Percentiles rank a stretch among this genome's conserved stretches.
phyloP scores from a whole-genome alignment of 176 grass and related monocot species.

The Raddia guianensis region DNA sequence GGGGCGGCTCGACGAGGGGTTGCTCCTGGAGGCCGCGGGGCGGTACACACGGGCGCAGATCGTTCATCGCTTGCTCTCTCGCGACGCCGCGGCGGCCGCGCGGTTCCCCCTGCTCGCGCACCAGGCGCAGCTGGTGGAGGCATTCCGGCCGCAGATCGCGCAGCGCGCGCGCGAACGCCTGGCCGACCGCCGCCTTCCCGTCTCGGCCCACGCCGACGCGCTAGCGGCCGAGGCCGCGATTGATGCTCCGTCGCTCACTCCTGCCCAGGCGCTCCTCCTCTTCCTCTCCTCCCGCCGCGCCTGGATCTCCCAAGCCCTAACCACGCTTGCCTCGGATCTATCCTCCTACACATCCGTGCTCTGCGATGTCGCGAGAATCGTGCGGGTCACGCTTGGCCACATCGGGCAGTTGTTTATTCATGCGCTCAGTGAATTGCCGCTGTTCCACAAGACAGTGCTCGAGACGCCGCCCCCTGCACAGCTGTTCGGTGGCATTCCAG shows the following conservation, averaged over 20 bases:
- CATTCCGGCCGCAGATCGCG: constrained; percentile 84
- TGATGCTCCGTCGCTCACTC: constrained; percentile 58
- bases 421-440: constrained; percentile 79
- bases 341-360: constrained; percentile 62
- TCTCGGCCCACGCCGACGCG: constrained; percentile 81
- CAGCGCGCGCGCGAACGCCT: constrained; percentile 81
- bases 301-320: constrained; percentile 86
- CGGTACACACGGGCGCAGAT: constrained; percentile 74
- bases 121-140: constrained; percentile 91
- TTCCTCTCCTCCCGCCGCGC: constrained; percentile 74
- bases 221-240: constrained; percentile 71
- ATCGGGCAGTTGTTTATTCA: constrained; percentile 78
- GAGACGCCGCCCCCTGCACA: constrained; percentile 80
- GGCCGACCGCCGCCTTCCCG: constrained; percentile 60
- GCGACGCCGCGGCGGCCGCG: constrained; percentile 52
- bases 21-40: constrained; percentile 86
- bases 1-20: constrained; percentile 87
- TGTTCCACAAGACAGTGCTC: constrained; percentile 90
- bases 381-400: constrained; percentile 74
- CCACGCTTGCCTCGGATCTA: constrained; percentile 51
- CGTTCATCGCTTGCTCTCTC: constrained; percentile 70
- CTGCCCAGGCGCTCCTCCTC: constrained; percentile 63
- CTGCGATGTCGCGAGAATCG: constrained; percentile 71
- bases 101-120: constrained; percentile 81
- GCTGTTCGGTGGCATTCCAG: constrained; percentile 85